Evolutionary conservation across 2,329 filamentous ascomycete species (phyloP), one percentile per base, ranked within the genome.

Genomic region (Aspergillus sp.): DNA sequence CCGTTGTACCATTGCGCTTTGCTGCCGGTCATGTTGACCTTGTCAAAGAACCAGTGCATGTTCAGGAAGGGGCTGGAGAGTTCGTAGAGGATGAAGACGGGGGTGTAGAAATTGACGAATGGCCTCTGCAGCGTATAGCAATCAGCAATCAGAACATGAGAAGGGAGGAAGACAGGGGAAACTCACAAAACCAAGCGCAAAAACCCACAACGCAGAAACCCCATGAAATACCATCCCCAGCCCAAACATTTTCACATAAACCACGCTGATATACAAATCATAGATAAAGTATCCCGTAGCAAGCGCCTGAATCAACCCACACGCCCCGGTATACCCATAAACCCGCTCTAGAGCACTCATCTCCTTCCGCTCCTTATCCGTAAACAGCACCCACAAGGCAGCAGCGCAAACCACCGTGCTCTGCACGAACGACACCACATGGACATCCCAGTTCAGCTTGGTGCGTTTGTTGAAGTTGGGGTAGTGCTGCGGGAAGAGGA

Each of bases 41-140:
- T 85, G 62, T 85, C 82, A 60, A 80, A 80, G 71, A 85, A 84
- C 82, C 82, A 85, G 70, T 85, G 82, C 61, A 84, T 78, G 65
- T 85, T 85, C 53, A 84, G 73, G 64, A 84, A 84, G 7, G 82
- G 82, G 52, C 76, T 78, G 37, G 79, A 83, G 54, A 85, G 78
- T 61, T 85, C 82, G 69, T 84, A 85, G 56, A 85, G 79, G 58
- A 85, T 81, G 68, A 85, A 85, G 5, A 76, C 76, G 0, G 81
- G 78, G 15, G 74, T 78, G 64, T 84, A 85, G 71, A 75, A 84
- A 64, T 83, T 83, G 51, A 83, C 69, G 60, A 84, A 84, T 2
- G 82, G 82, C 53, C 81, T 74, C 81, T 84, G 59, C 45, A 42
- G 30, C 19, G 46, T 44, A 41, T 5, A 20, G 17, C 25, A 12